Evolutionary conservation across 495 filamentous ascomycete genomes (phyloP).

Genomic region (Neurospora sp.): DNA sequence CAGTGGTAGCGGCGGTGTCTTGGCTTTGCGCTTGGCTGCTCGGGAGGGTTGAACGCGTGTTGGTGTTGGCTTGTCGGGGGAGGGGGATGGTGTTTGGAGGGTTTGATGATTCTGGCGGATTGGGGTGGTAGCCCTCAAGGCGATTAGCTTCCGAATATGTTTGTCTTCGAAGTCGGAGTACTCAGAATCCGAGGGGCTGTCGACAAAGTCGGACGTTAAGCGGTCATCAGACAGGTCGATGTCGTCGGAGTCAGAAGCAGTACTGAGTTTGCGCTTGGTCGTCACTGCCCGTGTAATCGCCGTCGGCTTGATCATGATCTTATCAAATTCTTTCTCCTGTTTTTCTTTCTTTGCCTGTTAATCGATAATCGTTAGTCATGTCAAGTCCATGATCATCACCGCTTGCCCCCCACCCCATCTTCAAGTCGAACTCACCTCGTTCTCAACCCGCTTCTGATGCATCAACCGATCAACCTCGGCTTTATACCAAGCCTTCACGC

Average conservation of each 20-base stretch:
- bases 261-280: not conserved
- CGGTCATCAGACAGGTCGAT: not conserved
- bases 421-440: not conserved
- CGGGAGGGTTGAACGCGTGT: conserved; percentile 18
- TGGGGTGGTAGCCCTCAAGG: not conserved
- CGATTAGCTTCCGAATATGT: fast-evolving
- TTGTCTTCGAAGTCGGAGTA: not conserved
- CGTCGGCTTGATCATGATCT: not conserved
- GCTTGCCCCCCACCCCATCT: not conserved
- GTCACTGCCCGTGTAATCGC: not conserved
- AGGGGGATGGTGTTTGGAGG: not conserved
- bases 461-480: conserved; percentile 17
- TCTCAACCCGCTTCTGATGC: conserved; percentile 2
- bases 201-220: not conserved
- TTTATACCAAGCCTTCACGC: conserved; percentile 22
- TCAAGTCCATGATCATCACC: not conserved
- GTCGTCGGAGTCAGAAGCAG: not conserved
- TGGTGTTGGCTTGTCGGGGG: not conserved
- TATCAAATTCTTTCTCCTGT: not conserved
- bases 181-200: not conserved
- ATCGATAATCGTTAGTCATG: not conserved
- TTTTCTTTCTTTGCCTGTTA: not conserved
- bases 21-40: conserved; percentile 14
- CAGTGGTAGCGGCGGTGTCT: not conserved
- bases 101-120: not conserved